Evolutionary conservation across 768 basidiomycete genomes (phyloP), one percentile per base, ranked within the genome.

Genomic region (Chlorophyllum brunneum): DNA sequence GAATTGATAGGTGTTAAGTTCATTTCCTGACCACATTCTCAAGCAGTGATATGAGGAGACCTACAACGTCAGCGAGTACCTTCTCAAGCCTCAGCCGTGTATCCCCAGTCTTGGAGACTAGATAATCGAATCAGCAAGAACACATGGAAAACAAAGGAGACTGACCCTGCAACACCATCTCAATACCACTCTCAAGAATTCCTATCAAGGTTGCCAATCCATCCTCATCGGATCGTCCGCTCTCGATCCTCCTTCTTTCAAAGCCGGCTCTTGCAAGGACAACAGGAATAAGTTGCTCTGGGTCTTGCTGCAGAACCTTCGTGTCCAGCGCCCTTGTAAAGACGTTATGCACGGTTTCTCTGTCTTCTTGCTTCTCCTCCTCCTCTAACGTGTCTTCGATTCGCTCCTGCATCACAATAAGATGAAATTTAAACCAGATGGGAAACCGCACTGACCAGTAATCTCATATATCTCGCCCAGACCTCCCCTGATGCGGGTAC

Each of bases 1-100:
- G 24, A 7, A 15, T 6, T 30, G 24, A 30, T 38, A 30, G 43
- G 39, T 39, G 48, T n/a, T 30, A 3, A 47, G 34, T 50, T 29
- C 26, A 48, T 11, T 20, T n/a, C 22, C 10, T 40, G 8, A 27
- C 7, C 20, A 38, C 42, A 34, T n/a, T n/a, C n/a, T n/a, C n/a
- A n/a, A n/a, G n/a, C n/a, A n/a, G n/a, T n/a, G 34, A 18, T 46
- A 34, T 8, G 24, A 29, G 27, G 41, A 11, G 5, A 76, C 88
- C 56, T 62, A 95, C 95, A 43, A 90, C 70, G 40, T 80, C 78
- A 34, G 85, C 77, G 15, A 95, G 73, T 63, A 85, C 92, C 59
- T 88, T 93, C 65, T 99, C 95, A 26, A 98, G 69, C 41, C 88
- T 80, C 43, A 91, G 70, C 38, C 82, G 80, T 2, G 85, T 72